Base-by-base conservation (phyloP, 1,284 basidiomycete species). In the Leccinum angustisporum region DNA sequence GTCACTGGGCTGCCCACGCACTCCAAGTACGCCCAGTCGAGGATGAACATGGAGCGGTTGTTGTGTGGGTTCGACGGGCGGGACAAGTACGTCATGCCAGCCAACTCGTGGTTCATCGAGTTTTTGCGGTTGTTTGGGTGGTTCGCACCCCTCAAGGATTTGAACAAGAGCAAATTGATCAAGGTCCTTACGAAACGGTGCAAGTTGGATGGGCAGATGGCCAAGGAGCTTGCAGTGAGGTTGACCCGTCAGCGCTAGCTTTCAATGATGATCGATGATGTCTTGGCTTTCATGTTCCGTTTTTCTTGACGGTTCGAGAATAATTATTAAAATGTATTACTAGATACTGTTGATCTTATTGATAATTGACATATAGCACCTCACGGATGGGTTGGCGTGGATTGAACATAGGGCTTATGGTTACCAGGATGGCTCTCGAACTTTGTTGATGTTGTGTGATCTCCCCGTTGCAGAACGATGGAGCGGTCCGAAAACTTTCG, bases 1-100 rank as follows among this genome's bases (percentile, higher is more conserved):
- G 72, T 80, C 53, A 80, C 78, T 0, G 74, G 75, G 6, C 52
- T 65, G 0, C 60, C 59, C 9, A 31, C 40, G 18, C 59, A 69
- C 53, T 14, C 10, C 53, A 69, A 59, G 34, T 70, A 73, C 40
- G 9, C 54, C 3, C 51, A 69, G 40, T 75, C 73, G 4, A 67
- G 46, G 14, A 64, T 30, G 56, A 62, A 56, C 11, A 48, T 65
- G 10, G 63, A 68, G 21, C 60, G 46, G 30, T 30, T 72, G 61
- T 53, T 70, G 61, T 16, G 56, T 8, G 61, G 54, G 11, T 65
- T 63, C 55, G 50, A 59, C 27, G 65, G 67, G 2, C 51, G 57
- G 31, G 61, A 59, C 8, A 64, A 59, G 54, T 70, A 65, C 13
- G 18, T 56, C 30, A 73, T 73, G 70, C 65, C 70, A 16, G 13